These are phyloP conservation scores for Vigna trinervia DNA, from an alignment of 306 rosid species.

Conservation along the genomic window DNA sequence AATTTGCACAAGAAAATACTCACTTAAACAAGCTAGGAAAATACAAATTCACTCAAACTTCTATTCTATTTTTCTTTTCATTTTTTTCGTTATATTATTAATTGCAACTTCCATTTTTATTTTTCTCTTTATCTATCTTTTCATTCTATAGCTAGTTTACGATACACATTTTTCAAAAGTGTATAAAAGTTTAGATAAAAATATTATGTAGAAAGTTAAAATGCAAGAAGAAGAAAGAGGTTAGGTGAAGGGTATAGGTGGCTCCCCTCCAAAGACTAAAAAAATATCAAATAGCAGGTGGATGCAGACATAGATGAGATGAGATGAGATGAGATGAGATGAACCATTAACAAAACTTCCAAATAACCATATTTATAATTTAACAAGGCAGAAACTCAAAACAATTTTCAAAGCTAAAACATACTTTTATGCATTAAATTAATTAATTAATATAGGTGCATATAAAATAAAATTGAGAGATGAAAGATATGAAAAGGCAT, in stretches of 20 bases:
- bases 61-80: too few species aligned
- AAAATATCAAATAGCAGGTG: background rate
- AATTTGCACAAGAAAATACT: background rate
- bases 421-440: too few species aligned
- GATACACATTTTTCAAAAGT: background rate
- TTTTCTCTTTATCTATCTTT: too few species aligned
- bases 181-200: background rate
- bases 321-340: background rate
- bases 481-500: background rate
- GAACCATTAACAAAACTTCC: background rate
- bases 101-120: too few species aligned
- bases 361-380: too few species aligned
- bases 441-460: too few species aligned
- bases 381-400: too few species aligned
- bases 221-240: background rate
- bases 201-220: background rate
- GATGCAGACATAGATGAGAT: background rate
- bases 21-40: background rate
- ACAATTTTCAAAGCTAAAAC: too few species aligned
- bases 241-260: conserved; percentile 15
- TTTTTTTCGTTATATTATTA: too few species aligned
- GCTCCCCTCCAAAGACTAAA: background rate
- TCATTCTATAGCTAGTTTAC: background rate
- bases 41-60: background rate
- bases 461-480: background rate